A percentile compares a stretch with the other conserved stretches of the same genome.
These are phyloP conservation scores for Acacia confusa DNA, from an alignment of 306 rosid genomes.

Conservation along the genomic window DNA sequence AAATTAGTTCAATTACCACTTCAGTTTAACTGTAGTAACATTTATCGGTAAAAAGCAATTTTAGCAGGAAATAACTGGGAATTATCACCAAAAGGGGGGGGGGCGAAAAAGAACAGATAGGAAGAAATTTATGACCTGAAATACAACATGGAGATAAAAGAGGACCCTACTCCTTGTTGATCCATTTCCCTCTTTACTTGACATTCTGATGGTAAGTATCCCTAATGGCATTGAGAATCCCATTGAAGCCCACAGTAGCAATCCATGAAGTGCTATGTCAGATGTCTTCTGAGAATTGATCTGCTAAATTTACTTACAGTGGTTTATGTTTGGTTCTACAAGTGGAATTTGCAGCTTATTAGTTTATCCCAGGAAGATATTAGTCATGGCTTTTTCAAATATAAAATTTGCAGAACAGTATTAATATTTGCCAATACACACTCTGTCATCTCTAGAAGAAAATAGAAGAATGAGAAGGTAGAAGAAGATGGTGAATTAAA, in stretches of 20 bases:
- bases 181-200: constrained; percentile 50
- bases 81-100: neutral
- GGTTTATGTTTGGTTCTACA: neutral
- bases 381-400: neutral
- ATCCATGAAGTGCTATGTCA: constrained; percentile 76
- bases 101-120: neutral
- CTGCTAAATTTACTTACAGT: constrained; percentile 33
- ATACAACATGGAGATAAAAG: constrained; percentile 78
- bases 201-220: constrained; percentile 70
- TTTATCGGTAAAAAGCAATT: neutral
- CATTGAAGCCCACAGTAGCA: constrained; percentile 78
- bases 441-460: neutral
- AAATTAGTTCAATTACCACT: constrained; percentile 5
- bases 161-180: constrained; percentile 54
- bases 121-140: constrained; percentile 64
- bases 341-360: neutral
- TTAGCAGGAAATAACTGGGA: constrained; percentile 6
- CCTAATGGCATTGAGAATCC: constrained; percentile 85
- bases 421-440: neutral
- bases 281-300: constrained; percentile 53
- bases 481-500: neutral
- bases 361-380: neutral
- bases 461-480: neutral
- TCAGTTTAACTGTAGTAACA: neutral
- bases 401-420: neutral